A percentile compares a stretch with the other conserved stretches of the same genome.
Conservation (phyloP, 225 moss, liverwort and hornwort species). For the Asterella californica region DNA sequence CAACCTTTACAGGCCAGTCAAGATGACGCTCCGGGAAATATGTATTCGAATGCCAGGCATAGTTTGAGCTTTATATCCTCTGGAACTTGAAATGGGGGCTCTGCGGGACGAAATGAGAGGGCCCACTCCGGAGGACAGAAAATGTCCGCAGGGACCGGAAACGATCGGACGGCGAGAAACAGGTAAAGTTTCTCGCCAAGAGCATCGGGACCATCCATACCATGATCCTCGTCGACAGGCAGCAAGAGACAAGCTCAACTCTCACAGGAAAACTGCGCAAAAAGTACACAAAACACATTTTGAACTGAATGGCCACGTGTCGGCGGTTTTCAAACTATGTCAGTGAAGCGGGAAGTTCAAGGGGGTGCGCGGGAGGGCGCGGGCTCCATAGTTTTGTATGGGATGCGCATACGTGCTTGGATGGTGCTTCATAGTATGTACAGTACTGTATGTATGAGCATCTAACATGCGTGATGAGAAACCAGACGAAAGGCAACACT, state of each 20-base stretch:
- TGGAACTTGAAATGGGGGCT: not conserved
- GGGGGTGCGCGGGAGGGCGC: not conserved
- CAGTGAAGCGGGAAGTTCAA: conserved; percentile 1
- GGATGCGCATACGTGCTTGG: no score
- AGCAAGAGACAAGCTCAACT: not conserved
- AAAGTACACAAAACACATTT: conserved; percentile 9
- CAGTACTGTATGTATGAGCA: no score
- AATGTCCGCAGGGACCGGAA: no score
- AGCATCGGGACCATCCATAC: not conserved
- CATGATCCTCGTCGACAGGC: conserved; percentile 1
- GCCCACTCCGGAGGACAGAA: not conserved
- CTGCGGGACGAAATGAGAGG: not conserved
- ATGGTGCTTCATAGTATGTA: not conserved
- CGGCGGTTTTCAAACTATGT: not conserved
- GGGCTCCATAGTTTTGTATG: no score
- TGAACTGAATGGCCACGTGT: not conserved
- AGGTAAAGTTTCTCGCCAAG: not conserved
- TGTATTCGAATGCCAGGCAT: not conserved
- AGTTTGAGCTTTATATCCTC: not conserved
- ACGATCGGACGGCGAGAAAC: conserved; percentile 2
- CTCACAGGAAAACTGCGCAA: not conserved
- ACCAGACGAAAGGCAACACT: no score
- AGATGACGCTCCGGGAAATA: no score
- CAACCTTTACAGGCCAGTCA: no score
- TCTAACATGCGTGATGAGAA: no score